Percentiles rank a stretch among this genome's conserved stretches.
These are phyloP conservation scores for Linum tenue DNA, from an alignment of 345 rosid genomes.

Conservation along the genomic window DNA sequence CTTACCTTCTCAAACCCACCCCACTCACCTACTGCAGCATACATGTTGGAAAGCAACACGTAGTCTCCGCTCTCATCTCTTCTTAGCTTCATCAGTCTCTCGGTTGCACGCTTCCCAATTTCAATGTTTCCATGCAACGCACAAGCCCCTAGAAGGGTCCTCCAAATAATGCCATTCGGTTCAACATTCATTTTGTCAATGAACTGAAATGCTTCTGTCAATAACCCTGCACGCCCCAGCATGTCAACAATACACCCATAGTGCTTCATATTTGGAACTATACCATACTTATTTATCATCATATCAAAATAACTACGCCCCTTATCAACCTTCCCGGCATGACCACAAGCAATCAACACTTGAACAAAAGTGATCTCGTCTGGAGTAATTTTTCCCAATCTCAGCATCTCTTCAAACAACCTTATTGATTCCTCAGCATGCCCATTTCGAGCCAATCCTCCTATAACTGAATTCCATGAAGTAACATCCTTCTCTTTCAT, in stretches of 20 bases:
- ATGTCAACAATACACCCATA: slow-evolving; percentile 69
- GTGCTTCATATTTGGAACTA: slow-evolving; percentile 56
- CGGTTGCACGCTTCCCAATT: slow-evolving; percentile 47
- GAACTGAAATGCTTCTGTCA: slow-evolving; percentile 49
- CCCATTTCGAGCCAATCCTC: slow-evolving; percentile 62
- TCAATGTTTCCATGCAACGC: slow-evolving; percentile 45
- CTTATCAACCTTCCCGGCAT: slow-evolving; percentile 48
- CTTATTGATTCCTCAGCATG: slow-evolving; percentile 39
- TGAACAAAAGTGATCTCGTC: slow-evolving; percentile 58
- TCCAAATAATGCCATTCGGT: slow-evolving; percentile 53
- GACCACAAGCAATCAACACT: slow-evolving; percentile 58
- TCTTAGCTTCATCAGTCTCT: slow-evolving; percentile 37
- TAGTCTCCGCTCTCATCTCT: slow-evolving; percentile 52
- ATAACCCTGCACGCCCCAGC: slow-evolving; percentile 53
- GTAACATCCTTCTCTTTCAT: slow-evolving; percentile 48
- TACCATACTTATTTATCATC: slow-evolving; percentile 36
- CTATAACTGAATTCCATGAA: slow-evolving; percentile 56
- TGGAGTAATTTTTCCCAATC: slow-evolving; percentile 34
- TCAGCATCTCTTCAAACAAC: slow-evolving; percentile 46
- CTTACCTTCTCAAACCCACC: slow-evolving; percentile 46
- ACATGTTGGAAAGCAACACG: slow-evolving; percentile 56
- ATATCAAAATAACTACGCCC: slow-evolving; percentile 47
- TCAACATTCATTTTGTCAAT: slow-evolving; percentile 46
- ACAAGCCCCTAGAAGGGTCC: slow-evolving; percentile 66
- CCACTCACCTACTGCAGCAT: slow-evolving; percentile 63